phyloP scores from a whole-genome alignment of 2,329 filamentous ascomycete genomes.

The Cadophora sp. region DNA sequence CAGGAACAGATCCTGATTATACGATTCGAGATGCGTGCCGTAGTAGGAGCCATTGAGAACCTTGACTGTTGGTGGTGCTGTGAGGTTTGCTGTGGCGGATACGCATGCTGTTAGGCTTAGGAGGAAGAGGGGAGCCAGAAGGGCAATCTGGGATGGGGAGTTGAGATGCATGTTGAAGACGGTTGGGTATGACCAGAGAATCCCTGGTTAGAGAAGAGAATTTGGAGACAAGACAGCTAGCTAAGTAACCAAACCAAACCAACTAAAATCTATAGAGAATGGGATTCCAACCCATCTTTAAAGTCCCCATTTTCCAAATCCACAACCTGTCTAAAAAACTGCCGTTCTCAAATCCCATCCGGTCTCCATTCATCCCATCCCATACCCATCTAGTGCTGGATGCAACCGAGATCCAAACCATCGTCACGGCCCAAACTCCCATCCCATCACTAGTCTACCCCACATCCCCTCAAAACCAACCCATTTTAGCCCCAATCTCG shows the following conservation, averaged over 20 bases:
- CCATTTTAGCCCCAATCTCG: not conserved
- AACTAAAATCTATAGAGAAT: too few relatives aligned
- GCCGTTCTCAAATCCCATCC: not conserved
- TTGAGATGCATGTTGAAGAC: not conserved
- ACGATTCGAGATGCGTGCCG: constrained; percentile 24
- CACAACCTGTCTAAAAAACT: not conserved
- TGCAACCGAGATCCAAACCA: too few relatives aligned
- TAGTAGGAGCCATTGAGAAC: constrained; percentile 32
- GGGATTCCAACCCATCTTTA: too few relatives aligned
- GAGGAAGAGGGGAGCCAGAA: not conserved
- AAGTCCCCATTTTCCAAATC: too few relatives aligned
- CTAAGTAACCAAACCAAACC: too few relatives aligned
- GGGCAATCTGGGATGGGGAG: not conserved
- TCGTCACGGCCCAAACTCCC: not conserved
- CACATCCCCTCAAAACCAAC: not conserved
- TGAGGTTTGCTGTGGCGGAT: too few relatives aligned
- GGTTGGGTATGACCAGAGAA: too few relatives aligned
- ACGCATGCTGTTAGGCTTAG: too few relatives aligned
- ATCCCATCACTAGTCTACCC: not conserved
- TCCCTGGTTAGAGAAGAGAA: too few relatives aligned
- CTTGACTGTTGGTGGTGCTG: constrained; percentile 20
- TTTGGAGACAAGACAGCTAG: too few relatives aligned
- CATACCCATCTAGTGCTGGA: too few relatives aligned
- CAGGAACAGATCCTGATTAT: constrained; percentile 33
- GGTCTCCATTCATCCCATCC: not conserved